Conservation (phyloP, 2,329 filamentous ascomycete genomes). For the Epichloe coenophiala region DNA sequence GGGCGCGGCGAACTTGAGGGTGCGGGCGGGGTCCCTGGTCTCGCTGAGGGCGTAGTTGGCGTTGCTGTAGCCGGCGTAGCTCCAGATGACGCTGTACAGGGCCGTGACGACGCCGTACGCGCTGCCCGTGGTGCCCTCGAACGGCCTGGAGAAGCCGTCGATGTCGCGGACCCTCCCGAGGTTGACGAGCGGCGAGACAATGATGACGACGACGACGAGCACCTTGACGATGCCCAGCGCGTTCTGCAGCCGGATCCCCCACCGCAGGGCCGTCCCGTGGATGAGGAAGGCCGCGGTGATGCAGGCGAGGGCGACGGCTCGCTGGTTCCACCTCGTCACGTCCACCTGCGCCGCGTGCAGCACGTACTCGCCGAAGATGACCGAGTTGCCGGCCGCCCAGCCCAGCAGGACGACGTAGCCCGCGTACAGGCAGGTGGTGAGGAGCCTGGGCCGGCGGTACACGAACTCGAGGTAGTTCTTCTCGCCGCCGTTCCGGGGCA, state of each 20-base stretch:
- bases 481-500: constrained; percentile 51
- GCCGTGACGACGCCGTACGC: constrained; percentile 57
- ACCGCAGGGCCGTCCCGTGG: constrained; percentile 49
- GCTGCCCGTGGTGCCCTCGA: constrained; percentile 51
- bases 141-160: constrained; percentile 49
- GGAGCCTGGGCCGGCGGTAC: constrained; percentile 45
- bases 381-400: constrained; percentile 53
- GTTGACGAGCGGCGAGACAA: constrained; percentile 47
- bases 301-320: constrained; percentile 52
- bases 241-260: constrained; percentile 56
- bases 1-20: constrained; percentile 51
- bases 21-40: constrained; percentile 50
- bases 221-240: constrained; percentile 52
- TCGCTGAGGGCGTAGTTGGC: constrained; percentile 55
- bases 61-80: constrained; percentile 55
- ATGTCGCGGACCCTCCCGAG: constrained; percentile 43
- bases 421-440: constrained; percentile 46
- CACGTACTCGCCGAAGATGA: constrained; percentile 59
- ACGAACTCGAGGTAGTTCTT: constrained; percentile 57
- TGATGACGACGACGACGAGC: constrained; percentile 50
- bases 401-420: constrained; percentile 50
- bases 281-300: constrained; percentile 52
- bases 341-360: constrained; percentile 50
- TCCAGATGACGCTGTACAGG: constrained; percentile 60
- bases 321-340: constrained; percentile 52